Evolutionary conservation across 2,329 filamentous ascomycete species (phyloP).

Genomic region (Alternaria burnsii): DNA sequence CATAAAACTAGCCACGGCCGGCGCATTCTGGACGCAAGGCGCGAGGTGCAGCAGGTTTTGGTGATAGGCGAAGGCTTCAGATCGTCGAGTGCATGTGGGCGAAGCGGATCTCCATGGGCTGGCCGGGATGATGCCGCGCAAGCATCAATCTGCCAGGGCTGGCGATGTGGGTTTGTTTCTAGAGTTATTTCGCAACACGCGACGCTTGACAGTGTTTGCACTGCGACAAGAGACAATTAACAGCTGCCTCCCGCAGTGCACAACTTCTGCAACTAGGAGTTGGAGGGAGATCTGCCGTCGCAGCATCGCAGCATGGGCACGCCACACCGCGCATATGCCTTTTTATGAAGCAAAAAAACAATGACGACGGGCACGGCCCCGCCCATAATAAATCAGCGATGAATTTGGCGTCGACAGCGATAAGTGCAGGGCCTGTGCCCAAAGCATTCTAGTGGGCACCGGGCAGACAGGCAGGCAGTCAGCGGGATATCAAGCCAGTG

Average conservation of each 20-base stretch:
- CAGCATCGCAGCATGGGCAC: neutral
- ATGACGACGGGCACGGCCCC: slow-evolving; percentile 36
- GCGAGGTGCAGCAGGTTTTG: slow-evolving; percentile 10
- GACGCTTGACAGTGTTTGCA: neutral
- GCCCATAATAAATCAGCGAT: slow-evolving; percentile 29
- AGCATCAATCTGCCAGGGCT: slow-evolving; percentile 10
- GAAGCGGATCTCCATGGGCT: slow-evolving; percentile 18
- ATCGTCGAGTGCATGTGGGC: slow-evolving; percentile 14
- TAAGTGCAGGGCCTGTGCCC: slow-evolving; percentile 28
- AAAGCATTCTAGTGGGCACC: slow-evolving; percentile 29
- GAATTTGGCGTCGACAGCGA: slow-evolving; percentile 28
- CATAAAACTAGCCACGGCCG: slow-evolving; percentile 1
- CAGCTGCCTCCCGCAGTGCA: neutral
- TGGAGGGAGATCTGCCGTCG: neutral
- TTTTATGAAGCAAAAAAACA: slow-evolving; percentile 27
- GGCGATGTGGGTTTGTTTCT: neutral
- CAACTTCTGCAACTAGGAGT: neutral
- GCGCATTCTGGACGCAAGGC: neutral
- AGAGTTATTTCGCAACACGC: neutral
- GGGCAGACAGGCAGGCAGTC: slow-evolving; percentile 10
- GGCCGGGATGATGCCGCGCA: slow-evolving; percentile 22
- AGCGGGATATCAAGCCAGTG: slow-evolving; percentile 25
- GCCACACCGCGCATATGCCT: slow-evolving; percentile 15
- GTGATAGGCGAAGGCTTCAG: slow-evolving; percentile 9
- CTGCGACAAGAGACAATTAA: neutral